A percentile compares a stretch with the other conserved stretches of the same genome.
These are phyloP conservation scores for Epichloe sp. DNA, from an alignment of 2,329 filamentous ascomycete species.

Conservation along the genomic window DNA sequence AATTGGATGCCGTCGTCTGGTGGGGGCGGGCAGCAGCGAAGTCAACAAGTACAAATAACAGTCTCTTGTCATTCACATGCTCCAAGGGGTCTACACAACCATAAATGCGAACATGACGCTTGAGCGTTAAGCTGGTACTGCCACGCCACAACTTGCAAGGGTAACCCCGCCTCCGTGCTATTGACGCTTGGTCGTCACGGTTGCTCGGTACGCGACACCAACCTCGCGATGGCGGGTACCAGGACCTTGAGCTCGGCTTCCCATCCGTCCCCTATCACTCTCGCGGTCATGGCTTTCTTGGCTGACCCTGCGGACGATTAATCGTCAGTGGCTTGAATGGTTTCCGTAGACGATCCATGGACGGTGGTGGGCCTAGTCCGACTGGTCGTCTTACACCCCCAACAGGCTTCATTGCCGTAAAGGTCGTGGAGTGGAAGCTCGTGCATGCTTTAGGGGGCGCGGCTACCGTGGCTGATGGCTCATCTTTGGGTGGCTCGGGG, in stretches of 20 bases:
- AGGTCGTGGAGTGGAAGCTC: conserved; percentile 40
- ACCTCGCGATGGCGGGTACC: background rate
- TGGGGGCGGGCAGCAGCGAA: background rate
- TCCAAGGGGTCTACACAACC: background rate
- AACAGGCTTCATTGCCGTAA: conserved; percentile 24
- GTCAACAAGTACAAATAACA: background rate
- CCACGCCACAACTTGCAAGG: background rate
- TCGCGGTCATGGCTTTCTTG: background rate
- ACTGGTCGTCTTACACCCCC: conserved; percentile 30
- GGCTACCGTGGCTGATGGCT: conserved; percentile 14
- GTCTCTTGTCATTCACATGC: background rate
- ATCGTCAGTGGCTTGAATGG: conserved; percentile 46
- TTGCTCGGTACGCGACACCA: background rate
- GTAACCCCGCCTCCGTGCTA: too few species aligned
- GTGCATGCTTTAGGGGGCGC: conserved; percentile 22
- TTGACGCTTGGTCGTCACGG: too few species aligned
- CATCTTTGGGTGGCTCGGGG: conserved; percentile 10
- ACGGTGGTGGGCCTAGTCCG: conserved; percentile 31
- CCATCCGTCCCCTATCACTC: too few species aligned
- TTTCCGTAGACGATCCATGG: conserved; percentile 37
- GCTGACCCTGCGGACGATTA: conserved; percentile 24
- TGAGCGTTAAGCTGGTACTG: conserved; percentile 9
- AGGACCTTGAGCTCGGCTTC: too few species aligned
- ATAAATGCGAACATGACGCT: conserved; percentile 11
- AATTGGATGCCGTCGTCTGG: too few species aligned